Base-by-base conservation (phyloP, 495 filamentous ascomycete genomes). In the Astrothelium macrocarpum region DNA sequence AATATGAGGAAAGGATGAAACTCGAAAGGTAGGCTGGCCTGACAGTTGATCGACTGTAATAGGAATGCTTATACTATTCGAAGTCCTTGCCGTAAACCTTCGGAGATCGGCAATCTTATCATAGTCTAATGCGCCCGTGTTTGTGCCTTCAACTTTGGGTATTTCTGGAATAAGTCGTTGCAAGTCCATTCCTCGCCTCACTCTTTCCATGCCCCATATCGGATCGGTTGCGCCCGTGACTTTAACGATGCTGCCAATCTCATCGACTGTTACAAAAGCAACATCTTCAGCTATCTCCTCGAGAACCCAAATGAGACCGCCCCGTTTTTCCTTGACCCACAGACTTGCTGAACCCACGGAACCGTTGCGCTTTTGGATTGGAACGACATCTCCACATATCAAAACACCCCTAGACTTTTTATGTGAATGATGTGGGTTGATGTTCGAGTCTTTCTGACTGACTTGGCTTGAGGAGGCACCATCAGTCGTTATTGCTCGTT, bases 201-300 rank as follows among this genome's bases (percentile, higher is more conserved):
- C 74, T 49, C 84, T 72, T 28, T 85, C 82, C 23, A 86, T 81
- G 26, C 93, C 91, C 87, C 91, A 97, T 56, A 97, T 90, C 18
- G 85, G 82, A 25, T 83, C 84, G 1, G 82, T 81, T 45, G 86
- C 83, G 29, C 94, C 94, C 16, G 82, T 79, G 26, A 86, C 80
- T 53, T 80, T 82, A 18, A 81, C 78, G 18, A 96, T 80, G 39
- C 81, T 80, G 59, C 90, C 91, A 31, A 87, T 84, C 45, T 87
- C 82, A 69, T 93, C 90, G 28, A 91, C 80, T 29, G 73, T 80
- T 11, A 98, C 68, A 62, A 81, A 80, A 31, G 89, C 91, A 39
- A 93, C 85, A 71, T 98, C 91, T 77, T 98, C 94, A 61, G 90
- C 90, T 61, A 98, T 97, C 74, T 98, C 94, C 75, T 98, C 94